Conservation (phyloP, 768 basidiomycete species). For the Pleurotus tuber-regium region DNA sequence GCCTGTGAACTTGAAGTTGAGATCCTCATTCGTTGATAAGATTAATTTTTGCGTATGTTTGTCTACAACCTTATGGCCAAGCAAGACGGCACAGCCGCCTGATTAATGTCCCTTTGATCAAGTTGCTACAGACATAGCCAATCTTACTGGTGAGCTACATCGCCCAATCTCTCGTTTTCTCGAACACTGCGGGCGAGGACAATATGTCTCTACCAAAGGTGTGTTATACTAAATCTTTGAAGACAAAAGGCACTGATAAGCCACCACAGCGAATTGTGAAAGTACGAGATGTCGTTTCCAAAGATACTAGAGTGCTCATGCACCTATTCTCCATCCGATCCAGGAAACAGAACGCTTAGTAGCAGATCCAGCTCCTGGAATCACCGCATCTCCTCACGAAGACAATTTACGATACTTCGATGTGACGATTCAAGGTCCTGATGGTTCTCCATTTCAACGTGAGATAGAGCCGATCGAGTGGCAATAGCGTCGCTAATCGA, state of each 20-base stretch:
- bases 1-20: no score
- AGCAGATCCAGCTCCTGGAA: constrained; percentile 95
- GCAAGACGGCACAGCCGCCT: not conserved
- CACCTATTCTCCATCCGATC: constrained; percentile 8
- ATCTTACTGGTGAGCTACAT: no score
- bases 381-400: constrained; percentile 92
- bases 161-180: not conserved
- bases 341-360: constrained; percentile 98
- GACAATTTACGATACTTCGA: constrained; percentile 99
- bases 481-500: not conserved
- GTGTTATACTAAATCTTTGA: constrained; percentile 7
- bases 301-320: not conserved
- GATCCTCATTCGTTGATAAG: no score
- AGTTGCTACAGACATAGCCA: not conserved
- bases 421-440: constrained; percentile 94
- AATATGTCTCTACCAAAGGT: constrained; percentile 59
- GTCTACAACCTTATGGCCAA: not conserved
- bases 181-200: not conserved
- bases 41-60: not conserved
- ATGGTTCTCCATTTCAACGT: constrained; percentile 90
- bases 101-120: not conserved
- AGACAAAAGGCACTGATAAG: constrained; percentile 14
- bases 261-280: constrained; percentile 49
- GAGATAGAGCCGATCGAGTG: constrained; percentile 20
- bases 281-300: constrained; percentile 22